phyloP scores from a whole-genome alignment of 2,329 filamentous ascomycete species.

The Cryphonectria parasitica region DNA sequence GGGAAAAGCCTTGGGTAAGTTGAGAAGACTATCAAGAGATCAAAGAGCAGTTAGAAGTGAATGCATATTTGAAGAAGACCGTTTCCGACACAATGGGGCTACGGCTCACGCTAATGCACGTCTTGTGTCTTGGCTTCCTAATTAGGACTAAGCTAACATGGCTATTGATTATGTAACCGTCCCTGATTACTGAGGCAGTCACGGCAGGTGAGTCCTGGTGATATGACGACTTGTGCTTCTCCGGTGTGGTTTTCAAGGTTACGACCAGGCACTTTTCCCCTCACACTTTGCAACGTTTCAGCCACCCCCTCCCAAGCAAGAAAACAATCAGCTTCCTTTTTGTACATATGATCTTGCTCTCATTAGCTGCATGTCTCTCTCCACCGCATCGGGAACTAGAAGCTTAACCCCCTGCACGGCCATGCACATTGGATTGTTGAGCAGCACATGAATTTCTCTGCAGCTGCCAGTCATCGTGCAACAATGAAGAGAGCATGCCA shows the following conservation, averaged over 20 bases:
- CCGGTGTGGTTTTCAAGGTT: too few species aligned
- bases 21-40: too few species aligned
- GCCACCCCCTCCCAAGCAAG: background rate
- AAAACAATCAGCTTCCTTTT: background rate
- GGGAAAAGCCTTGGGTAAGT: constrained; percentile 6
- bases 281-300: background rate
- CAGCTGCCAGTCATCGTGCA: background rate
- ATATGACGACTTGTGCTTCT: background rate
- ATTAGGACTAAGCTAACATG: constrained; percentile 23
- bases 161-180: constrained; percentile 4
- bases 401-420: background rate
- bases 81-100: constrained; percentile 10
- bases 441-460: background rate
- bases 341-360: background rate
- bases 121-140: constrained; percentile 35
- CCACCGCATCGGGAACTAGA: background rate
- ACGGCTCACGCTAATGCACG: constrained; percentile 30
- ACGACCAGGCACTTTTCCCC: background rate
- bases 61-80: background rate
- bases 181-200: background rate
- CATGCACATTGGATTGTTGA: background rate
- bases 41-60: background rate
- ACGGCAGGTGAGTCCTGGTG: background rate
- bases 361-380: background rate
- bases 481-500: constrained; percentile 17